Evolutionary conservation across 106 monocot species (phyloP).

Genomic region (Cymbidium sinense): DNA sequence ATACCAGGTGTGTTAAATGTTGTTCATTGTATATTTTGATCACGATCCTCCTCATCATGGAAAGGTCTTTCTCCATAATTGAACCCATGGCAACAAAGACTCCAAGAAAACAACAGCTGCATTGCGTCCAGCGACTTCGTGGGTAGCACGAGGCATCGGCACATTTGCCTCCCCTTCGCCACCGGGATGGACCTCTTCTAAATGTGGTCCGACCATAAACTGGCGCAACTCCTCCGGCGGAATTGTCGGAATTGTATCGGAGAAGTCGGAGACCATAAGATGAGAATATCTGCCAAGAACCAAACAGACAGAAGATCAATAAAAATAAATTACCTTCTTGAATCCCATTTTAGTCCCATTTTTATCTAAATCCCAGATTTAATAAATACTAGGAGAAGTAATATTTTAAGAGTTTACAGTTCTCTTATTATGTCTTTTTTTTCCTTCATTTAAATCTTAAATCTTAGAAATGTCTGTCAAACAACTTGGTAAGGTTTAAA

Average conservation of each 20-base stretch:
- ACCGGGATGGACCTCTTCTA: constrained; percentile 32
- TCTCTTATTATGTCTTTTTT: too few relatives aligned
- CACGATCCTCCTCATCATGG: constrained; percentile 25
- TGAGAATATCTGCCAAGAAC: constrained; percentile 67
- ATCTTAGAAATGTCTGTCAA: too few relatives aligned
- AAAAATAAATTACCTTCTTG: neutral
- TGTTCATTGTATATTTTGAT: constrained; percentile 15
- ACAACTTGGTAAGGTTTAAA: too few relatives aligned
- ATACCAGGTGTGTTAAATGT: neutral
- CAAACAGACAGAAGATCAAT: neutral
- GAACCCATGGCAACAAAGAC: constrained; percentile 78
- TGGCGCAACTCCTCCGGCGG: constrained; percentile 89
- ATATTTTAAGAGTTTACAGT: too few relatives aligned
- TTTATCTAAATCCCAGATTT: too few relatives aligned
- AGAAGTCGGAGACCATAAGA: constrained; percentile 86
- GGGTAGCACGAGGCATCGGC: constrained; percentile 33
- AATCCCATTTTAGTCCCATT: too few relatives aligned
- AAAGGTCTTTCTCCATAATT: constrained; percentile 44
- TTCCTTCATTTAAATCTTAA: too few relatives aligned
- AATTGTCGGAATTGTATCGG: constrained; percentile 66
- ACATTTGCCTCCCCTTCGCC: constrained; percentile 24
- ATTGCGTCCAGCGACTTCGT: constrained; percentile 66
- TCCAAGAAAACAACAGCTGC: constrained; percentile 77
- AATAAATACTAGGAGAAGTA: too few relatives aligned
- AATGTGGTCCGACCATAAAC: constrained; percentile 60